phyloP scores from a whole-genome alignment of 305 asterid genomes.

The Fraxinus sp. region DNA sequence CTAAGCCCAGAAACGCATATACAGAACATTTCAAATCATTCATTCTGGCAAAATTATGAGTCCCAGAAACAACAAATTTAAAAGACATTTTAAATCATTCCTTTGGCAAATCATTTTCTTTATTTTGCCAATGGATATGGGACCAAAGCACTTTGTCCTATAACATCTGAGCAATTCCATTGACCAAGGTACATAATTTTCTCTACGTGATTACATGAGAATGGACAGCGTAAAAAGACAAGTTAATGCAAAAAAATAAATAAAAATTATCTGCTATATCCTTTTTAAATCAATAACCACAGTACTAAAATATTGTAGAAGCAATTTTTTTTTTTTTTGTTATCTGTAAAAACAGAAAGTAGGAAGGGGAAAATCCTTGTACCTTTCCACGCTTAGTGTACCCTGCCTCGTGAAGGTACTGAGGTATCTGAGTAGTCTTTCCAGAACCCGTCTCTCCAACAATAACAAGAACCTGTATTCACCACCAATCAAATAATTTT shows the following conservation, averaged over 20 bases:
- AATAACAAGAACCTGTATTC: slow-evolving; percentile 75
- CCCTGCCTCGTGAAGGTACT: slow-evolving; percentile 95
- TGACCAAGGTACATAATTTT: background rate
- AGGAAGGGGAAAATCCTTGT: slow-evolving; percentile 11
- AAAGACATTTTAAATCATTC: background rate
- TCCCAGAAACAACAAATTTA: background rate
- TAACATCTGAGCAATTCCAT: background rate
- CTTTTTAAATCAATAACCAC: slow-evolving; percentile 6
- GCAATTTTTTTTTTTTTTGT: background rate
- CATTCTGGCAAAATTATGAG: background rate
- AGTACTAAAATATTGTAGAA: slow-evolving; percentile 4
- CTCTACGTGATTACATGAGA: slow-evolving; percentile 16
- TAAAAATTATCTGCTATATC: slow-evolving; percentile 1
- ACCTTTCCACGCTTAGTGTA: slow-evolving; percentile 80
- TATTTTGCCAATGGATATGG: slow-evolving; percentile 3
- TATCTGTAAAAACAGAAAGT: slow-evolving; percentile 12
- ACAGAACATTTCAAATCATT: background rate
- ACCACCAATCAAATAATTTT: slow-evolving; percentile 10
- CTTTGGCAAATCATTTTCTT: background rate
- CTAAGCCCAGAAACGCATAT: background rate
- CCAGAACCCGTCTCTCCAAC: slow-evolving; percentile 99
- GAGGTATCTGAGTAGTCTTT: slow-evolving; percentile 95
- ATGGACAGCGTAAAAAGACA: background rate
- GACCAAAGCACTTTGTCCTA: slow-evolving; percentile 2
- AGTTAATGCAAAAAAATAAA: background rate